Evolutionary conservation across 371 early-diverging fungal genomes (phyloP), one percentile per base, ranked within the genome.

Genomic region (Mucor indicus): DNA sequence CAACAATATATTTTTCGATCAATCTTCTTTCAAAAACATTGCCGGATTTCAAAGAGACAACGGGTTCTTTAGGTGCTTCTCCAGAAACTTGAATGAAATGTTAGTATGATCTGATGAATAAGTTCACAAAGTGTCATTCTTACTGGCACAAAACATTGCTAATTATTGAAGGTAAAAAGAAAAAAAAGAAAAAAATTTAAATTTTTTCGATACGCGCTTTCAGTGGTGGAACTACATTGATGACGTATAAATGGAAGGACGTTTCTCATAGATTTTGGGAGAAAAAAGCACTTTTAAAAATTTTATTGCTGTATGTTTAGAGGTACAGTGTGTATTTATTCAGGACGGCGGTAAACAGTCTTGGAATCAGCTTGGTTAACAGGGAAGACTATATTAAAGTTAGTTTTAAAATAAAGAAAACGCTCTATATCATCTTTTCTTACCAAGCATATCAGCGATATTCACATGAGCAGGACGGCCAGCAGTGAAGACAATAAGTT

Each of bases 21-120:
- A 97, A 72, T 42, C 88, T 72, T 59, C 81, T 84, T 63, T 97
- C 96, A 67, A 83, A 96, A 36, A 96, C 57, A 40, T 83, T 79
- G 16, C 96, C 96, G 16, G 86, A 83, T 62, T 87, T 89, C 45
- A 77, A 64, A 16, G 91, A 91, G 41, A 93, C 81, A 30, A 96
- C 96, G 8, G 98, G 95, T 47, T 88, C 83, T 51, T 80, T 74
- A 37, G 92, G 92, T 27, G 84, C 78, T 65, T 94, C 92, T n/a
- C 96, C 96, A 48, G 93, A 93, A 62, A 97, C 95, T 93, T 55
- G n/a, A 6, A 48, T 41, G 23, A 39, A 24, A n/a, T 2, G 22
- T 20, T 27, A 29, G 12, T 29, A 29, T 6, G 30, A n/a, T n/a
- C 30, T 8, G 30, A 6, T 29, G 30, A 6, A 29, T 29, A 12